Evolutionary conservation across 768 basidiomycete genomes (phyloP), one percentile per base, ranked within the genome.

Genomic region (Suillus clintonianus): DNA sequence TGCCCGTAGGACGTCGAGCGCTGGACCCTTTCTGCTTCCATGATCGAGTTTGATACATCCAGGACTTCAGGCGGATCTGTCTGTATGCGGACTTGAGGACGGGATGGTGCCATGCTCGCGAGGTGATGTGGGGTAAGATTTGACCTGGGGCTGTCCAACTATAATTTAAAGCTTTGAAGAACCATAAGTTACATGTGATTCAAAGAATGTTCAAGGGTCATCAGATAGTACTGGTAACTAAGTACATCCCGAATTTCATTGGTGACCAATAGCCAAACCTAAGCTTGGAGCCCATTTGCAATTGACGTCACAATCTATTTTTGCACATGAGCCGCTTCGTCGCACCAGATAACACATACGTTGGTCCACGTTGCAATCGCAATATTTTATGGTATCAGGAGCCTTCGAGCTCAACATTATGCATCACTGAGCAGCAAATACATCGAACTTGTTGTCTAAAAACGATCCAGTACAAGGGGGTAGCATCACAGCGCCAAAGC

Each of bases 81-180:
- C 17, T 57, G 56, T 57, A 57, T 57, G 56, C 24, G 56, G 27
- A 57, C 56, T 30, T 57, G 56, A 19, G 56, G 56, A 24, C 39
- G 56, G 14, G 56, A 41, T 41, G 39, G 37, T 41, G 17, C 17
- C 56, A 57, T 57, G 56, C 37, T 57, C 14, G 24, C 24, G 3
- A 48, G 6, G 8, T 39, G 6, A 2, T 27, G 13, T 24, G 14
- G 14, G 15, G 13, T 14, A 15, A 14, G 39, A 1, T 15, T 13
- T 13, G 15, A 17, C 41, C 19, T 43, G 42, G 42, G 42, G n/a
- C 10, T 13, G 10, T 39, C n/a, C 9, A 22, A 45, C 42, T 41
- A 15, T 37, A 34, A 34, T 8, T 34, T 34, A 4, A 11, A 37
- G 36, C 36, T 37, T 37, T 37, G 15, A 41, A 41, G n/a, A n/a